Evolutionary conservation across 2,329 filamentous ascomycete species (phyloP).

Genomic region (Pseudohalonectria lignicola): DNA sequence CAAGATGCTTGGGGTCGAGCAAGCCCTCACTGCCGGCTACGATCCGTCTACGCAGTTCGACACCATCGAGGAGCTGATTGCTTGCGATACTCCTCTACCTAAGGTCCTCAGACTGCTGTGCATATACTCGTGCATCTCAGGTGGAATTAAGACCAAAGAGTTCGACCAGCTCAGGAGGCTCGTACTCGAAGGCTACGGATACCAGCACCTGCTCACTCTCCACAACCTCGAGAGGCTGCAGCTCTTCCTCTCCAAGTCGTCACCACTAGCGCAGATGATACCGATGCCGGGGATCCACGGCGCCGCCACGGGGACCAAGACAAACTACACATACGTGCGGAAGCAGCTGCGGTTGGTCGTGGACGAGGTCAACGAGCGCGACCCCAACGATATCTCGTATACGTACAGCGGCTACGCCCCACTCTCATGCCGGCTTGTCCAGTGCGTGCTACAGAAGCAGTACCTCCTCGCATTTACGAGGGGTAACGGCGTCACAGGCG

Average conservation of each 20-base stretch:
- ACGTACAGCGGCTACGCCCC: slow-evolving; percentile 97
- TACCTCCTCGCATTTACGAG: slow-evolving; percentile 65
- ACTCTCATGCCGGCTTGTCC: slow-evolving; percentile 79
- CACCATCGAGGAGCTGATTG: slow-evolving; percentile 87
- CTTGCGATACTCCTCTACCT: slow-evolving; percentile 69
- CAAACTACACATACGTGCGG: slow-evolving; percentile 82
- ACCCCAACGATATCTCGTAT: slow-evolving; percentile 92
- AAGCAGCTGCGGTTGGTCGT: slow-evolving; percentile 83
- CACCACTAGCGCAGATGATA: slow-evolving; percentile 70
- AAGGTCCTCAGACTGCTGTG: slow-evolving; percentile 78
- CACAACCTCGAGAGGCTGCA: slow-evolving; percentile 82
- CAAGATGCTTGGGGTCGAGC: slow-evolving; percentile 82
- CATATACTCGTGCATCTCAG: slow-evolving; percentile 81
- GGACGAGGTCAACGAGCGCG: slow-evolving; percentile 91
- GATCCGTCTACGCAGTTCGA: slow-evolving; percentile 90
- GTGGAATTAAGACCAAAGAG: slow-evolving; percentile 79
- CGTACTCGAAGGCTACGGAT: slow-evolving; percentile 85
- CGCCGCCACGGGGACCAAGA: slow-evolving; percentile 52
- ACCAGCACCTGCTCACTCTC: slow-evolving; percentile 87
- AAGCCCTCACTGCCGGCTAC: slow-evolving; percentile 83
- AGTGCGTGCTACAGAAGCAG: slow-evolving; percentile 86
- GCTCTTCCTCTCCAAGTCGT: slow-evolving; percentile 67
- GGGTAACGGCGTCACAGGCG: slow-evolving; percentile 30
- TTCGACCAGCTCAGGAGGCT: slow-evolving; percentile 82
- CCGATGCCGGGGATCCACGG: slow-evolving; percentile 54